Evolutionary conservation across 225 moss, liverwort and hornwort species (phyloP), one percentile per base, ranked within the genome.

Genomic region (Sphagnum contortum): DNA sequence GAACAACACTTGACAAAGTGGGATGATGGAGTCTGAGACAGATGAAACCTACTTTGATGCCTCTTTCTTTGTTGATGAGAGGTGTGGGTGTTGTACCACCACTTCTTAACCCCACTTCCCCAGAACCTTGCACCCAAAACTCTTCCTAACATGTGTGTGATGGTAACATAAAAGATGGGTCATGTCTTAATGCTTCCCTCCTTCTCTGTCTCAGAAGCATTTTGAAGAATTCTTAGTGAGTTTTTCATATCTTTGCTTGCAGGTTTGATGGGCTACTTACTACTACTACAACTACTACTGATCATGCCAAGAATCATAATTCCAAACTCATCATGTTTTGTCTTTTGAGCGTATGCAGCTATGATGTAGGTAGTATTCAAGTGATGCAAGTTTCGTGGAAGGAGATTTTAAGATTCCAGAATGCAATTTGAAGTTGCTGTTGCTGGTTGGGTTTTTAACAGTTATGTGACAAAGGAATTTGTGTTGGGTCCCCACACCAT

Each of bases 11-110:
- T 29, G 0, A 29, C 29, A 29, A 29, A 29, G 29, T 29, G 29
- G 29, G 29, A 29, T 29, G 29, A 29, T 29, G 29, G 29, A 29
- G 29, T 29, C 29, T 29, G 29, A 29, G 29, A 29, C 29, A 29
- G 84, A 84, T 44, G 84, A 81, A 0, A 4, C 49, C 9, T 81
- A 64, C 64, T 76, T 84, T 57, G 77, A 48, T 56, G 78, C 80
- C 9, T 81, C 84, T 0, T 80, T 84, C 61, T 84, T 84, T 64
- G 45, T 84, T 0, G 84, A 84, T 10, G 84, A 84, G 59, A 47
- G 68, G 84, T 84, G 54, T 64, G 60, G 49, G 4, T 50, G 52
- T 9, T 5, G 52, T 2, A 29, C 52, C 52, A 52, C 12, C 60
- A 4, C 49, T 64, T 55, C 4, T 4, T 47, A 44, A 14, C 9